Evolutionary conservation across 106 monocot species (phyloP), one percentile per base, ranked within the genome.

Genomic region (Xerophyta viscosa): DNA sequence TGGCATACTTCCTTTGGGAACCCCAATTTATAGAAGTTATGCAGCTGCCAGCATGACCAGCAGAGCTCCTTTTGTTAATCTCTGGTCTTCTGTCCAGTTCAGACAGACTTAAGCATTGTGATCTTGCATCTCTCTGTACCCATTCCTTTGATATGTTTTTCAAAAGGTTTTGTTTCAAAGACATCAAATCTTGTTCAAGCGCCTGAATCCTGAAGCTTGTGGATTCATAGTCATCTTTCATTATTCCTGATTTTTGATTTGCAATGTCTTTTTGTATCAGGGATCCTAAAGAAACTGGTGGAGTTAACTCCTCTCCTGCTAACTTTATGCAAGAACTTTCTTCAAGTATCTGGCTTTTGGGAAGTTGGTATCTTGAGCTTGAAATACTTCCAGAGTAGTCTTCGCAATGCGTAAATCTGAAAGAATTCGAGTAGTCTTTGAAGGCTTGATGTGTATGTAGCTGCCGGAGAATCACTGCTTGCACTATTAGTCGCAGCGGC

Each of bases 381-480:
- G 67, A 68, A 26, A 79, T 49, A 55, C 74, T 78, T n/a, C 67
- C 69, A 0, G 80, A 71, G 41, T 77, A 67, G 7, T 81, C 84
- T 1, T 66, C 65, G 31, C 25, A 63, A 14, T 76, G 72, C 0
- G 54, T 52, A 52, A 46, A 80, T 31, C 84, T 54, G 61, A 89
- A 84, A n/a, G 89, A 84, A 27, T 68, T 80, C 5, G 84, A 77
- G 17, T 71, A 84, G 2, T 84, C 68, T 57, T 61, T 84, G 69
- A 91, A 71, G 29, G 81, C 69, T 29, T 75, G 84, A 18, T 91
- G 73, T 4, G 84, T 91, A 57, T 78, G 71, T 45, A 81, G 17
- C 64, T 91, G 90, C 68, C 81, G 90, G n/a, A 77, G 48, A 48
- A 81, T 77, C 11, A 91, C 54, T 18, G 77, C 84, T 65, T 84